Conservation (phyloP, 2,329 filamentous ascomycete genomes). For the Trichophyton equinum region DNA sequence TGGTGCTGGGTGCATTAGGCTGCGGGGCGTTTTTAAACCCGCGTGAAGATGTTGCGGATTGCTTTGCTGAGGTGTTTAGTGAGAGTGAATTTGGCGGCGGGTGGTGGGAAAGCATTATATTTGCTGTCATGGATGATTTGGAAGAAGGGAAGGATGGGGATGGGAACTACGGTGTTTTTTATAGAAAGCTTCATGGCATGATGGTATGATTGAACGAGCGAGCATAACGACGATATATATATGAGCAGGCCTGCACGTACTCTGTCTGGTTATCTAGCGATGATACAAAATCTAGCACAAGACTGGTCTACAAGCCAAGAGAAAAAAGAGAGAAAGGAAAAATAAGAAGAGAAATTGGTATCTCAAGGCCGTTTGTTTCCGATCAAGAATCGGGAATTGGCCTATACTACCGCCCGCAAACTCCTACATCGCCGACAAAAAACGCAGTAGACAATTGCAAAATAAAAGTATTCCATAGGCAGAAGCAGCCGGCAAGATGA, state of each 20-base stretch:
- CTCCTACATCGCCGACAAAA: neutral
- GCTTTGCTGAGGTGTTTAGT: slow-evolving; percentile 49
- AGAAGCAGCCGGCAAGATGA: neutral
- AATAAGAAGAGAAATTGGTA: neutral
- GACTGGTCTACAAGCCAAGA: neutral
- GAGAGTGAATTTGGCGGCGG: slow-evolving; percentile 51
- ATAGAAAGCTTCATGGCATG: slow-evolving; percentile 20
- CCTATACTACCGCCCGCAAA: neutral
- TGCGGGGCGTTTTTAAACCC: slow-evolving; percentile 58
- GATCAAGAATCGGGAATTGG: neutral
- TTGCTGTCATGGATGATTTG: slow-evolving; percentile 44
- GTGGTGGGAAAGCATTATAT: slow-evolving; percentile 53
- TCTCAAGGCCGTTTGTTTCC: neutral
- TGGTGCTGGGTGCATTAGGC: slow-evolving; percentile 57
- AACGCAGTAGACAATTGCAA: neutral
- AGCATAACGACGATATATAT: neutral
- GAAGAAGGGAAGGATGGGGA: slow-evolving; percentile 16
- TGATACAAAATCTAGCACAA: neutral
- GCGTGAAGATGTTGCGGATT: slow-evolving; percentile 46
- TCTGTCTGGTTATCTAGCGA: neutral
- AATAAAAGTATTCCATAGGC: neutral
- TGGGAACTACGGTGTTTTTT: slow-evolving; percentile 25
- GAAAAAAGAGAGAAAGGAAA: neutral
- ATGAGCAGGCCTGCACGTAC: neutral
- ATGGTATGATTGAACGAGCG: slow-evolving; percentile 15